Conservation (phyloP, 768 basidiomycete genomes). For the Russula brevipes region DNA sequence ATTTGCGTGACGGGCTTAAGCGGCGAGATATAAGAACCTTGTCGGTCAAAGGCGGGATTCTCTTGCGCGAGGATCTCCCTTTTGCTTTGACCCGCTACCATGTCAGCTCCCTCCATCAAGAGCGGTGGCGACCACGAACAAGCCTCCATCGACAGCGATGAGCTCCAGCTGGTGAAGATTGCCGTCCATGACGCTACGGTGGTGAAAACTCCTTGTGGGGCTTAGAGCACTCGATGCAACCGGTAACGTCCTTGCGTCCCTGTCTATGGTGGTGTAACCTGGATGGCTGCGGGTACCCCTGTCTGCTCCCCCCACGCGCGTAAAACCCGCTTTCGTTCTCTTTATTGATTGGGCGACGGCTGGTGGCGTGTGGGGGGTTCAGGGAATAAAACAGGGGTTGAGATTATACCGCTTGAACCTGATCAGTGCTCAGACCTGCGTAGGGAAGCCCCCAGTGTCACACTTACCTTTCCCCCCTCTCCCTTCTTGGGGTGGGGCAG, state of each 20-base stretch:
- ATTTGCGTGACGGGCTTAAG: too few relatives aligned
- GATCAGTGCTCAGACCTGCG: slow-evolving; percentile 97
- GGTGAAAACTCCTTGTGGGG: slow-evolving; percentile 30
- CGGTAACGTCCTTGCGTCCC: slow-evolving; percentile 71
- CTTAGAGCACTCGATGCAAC: slow-evolving; percentile 37
- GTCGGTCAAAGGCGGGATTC: too few relatives aligned
- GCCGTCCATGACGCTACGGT: slow-evolving; percentile 29
- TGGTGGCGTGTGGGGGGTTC: slow-evolving; percentile 28
- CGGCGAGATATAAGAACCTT: not conserved
- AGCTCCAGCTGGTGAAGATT: slow-evolving; percentile 53
- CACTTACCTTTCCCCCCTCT: slow-evolving; percentile 40
- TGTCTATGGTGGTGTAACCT: slow-evolving; percentile 49
- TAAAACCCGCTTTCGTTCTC: slow-evolving; percentile 25
- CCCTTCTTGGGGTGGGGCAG: slow-evolving; percentile 34
- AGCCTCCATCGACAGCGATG: slow-evolving; percentile 40
- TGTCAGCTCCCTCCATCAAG: slow-evolving; percentile 22
- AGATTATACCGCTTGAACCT: slow-evolving; percentile 98
- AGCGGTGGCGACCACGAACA: slow-evolving; percentile 28
- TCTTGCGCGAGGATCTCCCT: not conserved
- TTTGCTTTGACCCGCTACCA: not conserved
- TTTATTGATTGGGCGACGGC: slow-evolving; percentile 3
- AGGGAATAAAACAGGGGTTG: slow-evolving; percentile 53
- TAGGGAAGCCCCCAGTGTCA: slow-evolving; percentile 88
- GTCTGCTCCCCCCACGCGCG: slow-evolving; percentile 25
- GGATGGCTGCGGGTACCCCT: slow-evolving; percentile 91